Conservation (phyloP, 306 rosid species). For the Fragaria vesca region DNA sequence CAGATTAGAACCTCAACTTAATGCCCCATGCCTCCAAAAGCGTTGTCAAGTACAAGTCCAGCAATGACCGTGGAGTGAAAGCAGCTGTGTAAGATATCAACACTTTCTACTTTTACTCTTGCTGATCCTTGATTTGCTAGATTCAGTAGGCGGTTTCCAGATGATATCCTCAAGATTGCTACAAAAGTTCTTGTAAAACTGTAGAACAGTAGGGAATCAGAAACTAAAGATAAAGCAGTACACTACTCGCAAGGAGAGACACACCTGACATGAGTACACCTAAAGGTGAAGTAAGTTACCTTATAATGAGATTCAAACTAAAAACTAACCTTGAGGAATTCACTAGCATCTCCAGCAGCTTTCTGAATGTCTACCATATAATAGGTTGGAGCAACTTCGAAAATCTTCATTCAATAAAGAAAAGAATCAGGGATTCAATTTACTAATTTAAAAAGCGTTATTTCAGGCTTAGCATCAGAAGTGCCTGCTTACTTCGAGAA, state of each 20-base stretch:
- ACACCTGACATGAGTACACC: not conserved
- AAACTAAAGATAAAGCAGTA: not conserved
- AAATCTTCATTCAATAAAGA: conserved; percentile 49
- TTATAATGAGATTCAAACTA: not conserved
- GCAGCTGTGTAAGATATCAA: conserved; percentile 30
- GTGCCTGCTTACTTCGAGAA: conserved; percentile 64
- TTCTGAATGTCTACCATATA: conserved; percentile 85
- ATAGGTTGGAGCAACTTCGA: conserved; percentile 85
- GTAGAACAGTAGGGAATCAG: conserved; percentile 22
- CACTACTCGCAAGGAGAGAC: not conserved
- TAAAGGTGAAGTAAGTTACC: not conserved
- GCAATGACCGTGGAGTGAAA: not conserved
- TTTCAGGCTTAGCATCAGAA: not conserved
- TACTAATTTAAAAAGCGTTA: not conserved
- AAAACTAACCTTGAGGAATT: conserved; percentile 73
- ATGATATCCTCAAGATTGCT: conserved; percentile 89
- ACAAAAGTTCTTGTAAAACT: conserved; percentile 78
- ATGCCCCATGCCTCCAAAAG: conserved; percentile 7
- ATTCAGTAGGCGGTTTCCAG: conserved; percentile 76
- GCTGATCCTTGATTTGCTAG: conserved; percentile 55
- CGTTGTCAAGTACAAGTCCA: not conserved
- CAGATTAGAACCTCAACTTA: not conserved
- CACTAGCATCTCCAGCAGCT: conserved; percentile 81
- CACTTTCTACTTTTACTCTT: conserved; percentile 58
- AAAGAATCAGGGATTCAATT: not conserved